Conservation (phyloP, 2,329 filamentous ascomycete genomes). For the Xylaria digitata region DNA sequence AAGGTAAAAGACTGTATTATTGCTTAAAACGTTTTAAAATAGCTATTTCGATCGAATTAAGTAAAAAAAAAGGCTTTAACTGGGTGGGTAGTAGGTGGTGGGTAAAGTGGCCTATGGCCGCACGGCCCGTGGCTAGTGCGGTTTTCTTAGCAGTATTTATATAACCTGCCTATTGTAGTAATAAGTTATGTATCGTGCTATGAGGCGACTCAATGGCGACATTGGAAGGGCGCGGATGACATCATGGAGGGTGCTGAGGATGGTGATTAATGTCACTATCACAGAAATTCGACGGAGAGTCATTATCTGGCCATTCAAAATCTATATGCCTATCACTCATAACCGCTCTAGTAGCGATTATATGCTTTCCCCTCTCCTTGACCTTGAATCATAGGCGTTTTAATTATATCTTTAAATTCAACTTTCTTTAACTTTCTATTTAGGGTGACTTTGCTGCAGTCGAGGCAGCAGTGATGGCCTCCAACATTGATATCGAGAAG, state of each 20-base stretch:
- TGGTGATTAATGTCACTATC: not conserved
- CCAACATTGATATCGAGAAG: constrained; percentile 14
- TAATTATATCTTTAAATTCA: not conserved
- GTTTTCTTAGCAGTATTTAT: constrained; percentile 4
- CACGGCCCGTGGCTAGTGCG: too few species aligned
- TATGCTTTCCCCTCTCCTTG: too few species aligned
- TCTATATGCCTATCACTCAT: not conserved
- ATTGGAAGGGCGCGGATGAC: constrained; percentile 19
- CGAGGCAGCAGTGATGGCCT: not conserved
- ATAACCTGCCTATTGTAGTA: constrained; percentile 1
- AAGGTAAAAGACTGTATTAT: too few species aligned
- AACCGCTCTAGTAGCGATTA: too few species aligned
- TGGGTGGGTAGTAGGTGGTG: too few species aligned
- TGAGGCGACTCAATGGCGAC: not conserved
- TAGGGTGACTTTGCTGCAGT: not conserved
- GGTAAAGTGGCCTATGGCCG: too few species aligned
- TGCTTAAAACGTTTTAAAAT: too few species aligned
- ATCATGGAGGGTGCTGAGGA: constrained; percentile 4
- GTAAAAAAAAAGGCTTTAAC: too few species aligned
- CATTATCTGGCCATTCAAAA: not conserved
- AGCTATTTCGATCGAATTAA: too few species aligned
- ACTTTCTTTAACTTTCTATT: not conserved
- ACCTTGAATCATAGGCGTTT: too few species aligned
- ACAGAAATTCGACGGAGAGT: not conserved
- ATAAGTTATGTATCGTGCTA: not conserved